Base-by-base conservation (phyloP, 306 rosid species). In the Cucurbita pepo region DNA sequence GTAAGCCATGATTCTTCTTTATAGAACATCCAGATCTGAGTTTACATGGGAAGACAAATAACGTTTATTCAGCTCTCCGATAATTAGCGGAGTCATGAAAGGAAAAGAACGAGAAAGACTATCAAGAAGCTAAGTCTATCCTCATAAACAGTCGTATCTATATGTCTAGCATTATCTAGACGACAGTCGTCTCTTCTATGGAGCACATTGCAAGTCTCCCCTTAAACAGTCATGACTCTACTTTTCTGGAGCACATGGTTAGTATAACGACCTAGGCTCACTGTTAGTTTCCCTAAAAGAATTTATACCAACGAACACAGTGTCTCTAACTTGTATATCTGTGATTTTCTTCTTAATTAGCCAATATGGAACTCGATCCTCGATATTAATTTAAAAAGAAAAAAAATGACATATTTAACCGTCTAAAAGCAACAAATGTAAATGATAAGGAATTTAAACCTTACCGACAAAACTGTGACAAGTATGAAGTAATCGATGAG, bases 11-110 rank as follows among this genome's bases (percentile, higher is more conserved):
- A 77, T 56, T 86, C 81, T 58, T 86, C 82, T 79, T 87, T 90
- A 83, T 92, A 90, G 60, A 81, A 83, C 48, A 92, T 86, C 97
- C 97, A 92, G 37, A 86, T 90, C 97, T 92, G 87, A 48, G 55
- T 80, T 78, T 75, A 70, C 36, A 65, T 14, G 44, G 47, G 36
- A 71, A 16, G 15, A 14, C 19, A 71, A 38, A 56, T 6, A 25
- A 66, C 2, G 54, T 18, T 19, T 19, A 44, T 59, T 34, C 43
- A 59, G 12, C 34, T 19, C 9, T 56, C 62, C 10, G 62, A 59
- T 34, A 19, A 59, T 10, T 14, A 34, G 18, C 0, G 5, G 18
- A 54, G 12, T 7, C 58, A 8, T 54, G 6, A 18, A 54, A 54
- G 0, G 34, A 30, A 30, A 30, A 30, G 34, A 30, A 30, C 34